Evolutionary conservation across 2,329 filamentous ascomycete species (phyloP), one percentile per base, ranked within the genome.

Genomic region (Botrytis cinerea): DNA sequence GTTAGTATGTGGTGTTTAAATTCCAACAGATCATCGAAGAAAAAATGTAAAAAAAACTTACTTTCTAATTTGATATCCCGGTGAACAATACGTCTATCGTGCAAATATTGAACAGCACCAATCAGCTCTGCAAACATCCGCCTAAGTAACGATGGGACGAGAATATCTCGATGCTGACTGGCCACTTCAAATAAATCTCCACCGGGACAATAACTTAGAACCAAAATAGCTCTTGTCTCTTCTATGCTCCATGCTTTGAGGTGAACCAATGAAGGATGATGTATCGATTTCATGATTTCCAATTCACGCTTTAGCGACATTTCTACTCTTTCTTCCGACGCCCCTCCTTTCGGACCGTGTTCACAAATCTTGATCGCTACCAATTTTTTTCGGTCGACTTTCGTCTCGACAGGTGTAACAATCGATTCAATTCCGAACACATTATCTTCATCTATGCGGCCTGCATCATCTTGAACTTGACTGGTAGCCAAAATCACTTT

Each of bases 51-150:
- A 38, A 38, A 38, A 38, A 1, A 38, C 91, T 83, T 87, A 96
- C 93, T 99, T 86, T 99, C 96, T 74, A 99, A 90, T 84, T 99
- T 99, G 83, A 99, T 97, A 82, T 99, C 96, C 74, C 96, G 90
- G 81, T 99, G 96, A 71, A 98, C 95, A 80, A 99, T 97, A 77
- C 89, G 91, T 78, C 93, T 86, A 71, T 89, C 86, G 82, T 99
- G 96, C 67, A 99, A 85, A 84, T 98, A 98, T 73, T 87, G 88
- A 51, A 97, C 91, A 0, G 95, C 96, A 75, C 89, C 91, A 38
- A 98, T 91, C 76, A 98, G 83, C 82, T 99, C 96, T 22, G 95
- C 88, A 82, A 98, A 98, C 73, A 98, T 94, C 70, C 96, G 89
- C 76, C 93, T 89, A 67, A 98, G 86, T 63, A 98, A 84, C 2